Percentiles rank a stretch among this genome's conserved stretches.
Conservation (phyloP, 1,139 yeast genomes). For the Geotrichum aggregatum region DNA sequence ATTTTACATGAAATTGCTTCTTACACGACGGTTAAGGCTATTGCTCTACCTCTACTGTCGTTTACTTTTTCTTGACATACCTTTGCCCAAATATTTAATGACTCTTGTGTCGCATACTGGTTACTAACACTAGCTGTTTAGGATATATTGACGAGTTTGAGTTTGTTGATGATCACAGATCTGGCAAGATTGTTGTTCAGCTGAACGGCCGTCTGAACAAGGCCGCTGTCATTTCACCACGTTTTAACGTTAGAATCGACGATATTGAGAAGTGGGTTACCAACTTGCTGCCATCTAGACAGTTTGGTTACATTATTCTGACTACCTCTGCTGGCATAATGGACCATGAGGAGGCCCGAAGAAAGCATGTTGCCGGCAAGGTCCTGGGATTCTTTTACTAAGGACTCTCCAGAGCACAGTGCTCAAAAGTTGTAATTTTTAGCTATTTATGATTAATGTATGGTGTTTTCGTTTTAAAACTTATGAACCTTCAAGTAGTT, state of each 20-base stretch:
- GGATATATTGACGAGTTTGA: slow-evolving; percentile 99
- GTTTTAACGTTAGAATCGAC: slow-evolving; percentile 89
- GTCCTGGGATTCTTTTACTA: slow-evolving; percentile 94
- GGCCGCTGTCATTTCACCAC: slow-evolving; percentile 97
- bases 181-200: slow-evolving; percentile 95
- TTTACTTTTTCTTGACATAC: slow-evolving; percentile 74
- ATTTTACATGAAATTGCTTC: slow-evolving; percentile 47
- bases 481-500: no score
- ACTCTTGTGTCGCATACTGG: slow-evolving; percentile 11
- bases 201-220: slow-evolving; percentile 97
- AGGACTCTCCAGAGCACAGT: no score
- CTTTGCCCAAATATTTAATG: slow-evolving; percentile 12
- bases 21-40: slow-evolving; percentile 59
- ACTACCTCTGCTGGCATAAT: slow-evolving; percentile 99
- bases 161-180: slow-evolving; percentile 98
- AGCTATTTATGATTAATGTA: slow-evolving; percentile 1
- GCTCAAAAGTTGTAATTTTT: not conserved
- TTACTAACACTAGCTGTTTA: slow-evolving; percentile 37
- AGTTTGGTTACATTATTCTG: slow-evolving; percentile 92
- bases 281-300: slow-evolving; percentile 97
- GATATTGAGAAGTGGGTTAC: slow-evolving; percentile 98
- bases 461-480: not conserved
- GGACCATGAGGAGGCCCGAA: slow-evolving; percentile 99
- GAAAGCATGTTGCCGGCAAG: slow-evolving; percentile 99
- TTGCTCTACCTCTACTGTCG: slow-evolving; percentile 44